Base-by-base conservation (phyloP, 176 grass and related monocot genomes). In the Saccharum officinarum region DNA sequence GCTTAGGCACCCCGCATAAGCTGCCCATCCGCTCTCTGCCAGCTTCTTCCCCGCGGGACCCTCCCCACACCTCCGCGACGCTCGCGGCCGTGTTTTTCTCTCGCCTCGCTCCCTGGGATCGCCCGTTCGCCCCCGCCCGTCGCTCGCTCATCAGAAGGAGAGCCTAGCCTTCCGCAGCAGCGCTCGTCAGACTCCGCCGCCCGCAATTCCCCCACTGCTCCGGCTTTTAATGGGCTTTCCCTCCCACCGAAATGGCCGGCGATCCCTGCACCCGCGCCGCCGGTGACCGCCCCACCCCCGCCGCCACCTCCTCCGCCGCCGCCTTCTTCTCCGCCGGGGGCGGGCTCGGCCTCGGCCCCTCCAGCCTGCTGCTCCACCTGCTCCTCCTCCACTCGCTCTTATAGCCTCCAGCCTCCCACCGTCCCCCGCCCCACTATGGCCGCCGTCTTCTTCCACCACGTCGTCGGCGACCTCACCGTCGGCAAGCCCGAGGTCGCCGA, bases 401-500 rank as follows among this genome's bases (percentile, higher is more conserved):
- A 93, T 95, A 92, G 64, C 92, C 82, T 76, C 82, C 74, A 41
- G 22, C 67, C 18, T 4, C 6, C 40, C 1, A 3, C 8, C 23
- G 13, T 36, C 0, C 17, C 46, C 52, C 66, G 13, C 9, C 38
- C 8, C 66, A 2, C 18, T 42, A 98, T 99, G 97, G 86, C 92
- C 64, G 82, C 81, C 69, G 79, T 98, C 30, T 99, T 99, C 91
- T 83, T 89, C 90, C 91, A 95, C 86, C 93, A 99, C 73, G 97
- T 99, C 40, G 89, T 99, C 50, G 97, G 97, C 22, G 93, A 99
- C 78, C 93, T 99, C 69, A 99, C 97, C 38, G 71, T 89, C 10
- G 97, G 97, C 1, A 99, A 99, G 78, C 93, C 92, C 2, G 86
- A 86, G 64, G 83, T 99, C 49, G 83, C 68, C 16, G 91, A 96